phyloP scores from a whole-genome alignment of 2,329 filamentous ascomycete species.

The Anisogramma anomala region DNA sequence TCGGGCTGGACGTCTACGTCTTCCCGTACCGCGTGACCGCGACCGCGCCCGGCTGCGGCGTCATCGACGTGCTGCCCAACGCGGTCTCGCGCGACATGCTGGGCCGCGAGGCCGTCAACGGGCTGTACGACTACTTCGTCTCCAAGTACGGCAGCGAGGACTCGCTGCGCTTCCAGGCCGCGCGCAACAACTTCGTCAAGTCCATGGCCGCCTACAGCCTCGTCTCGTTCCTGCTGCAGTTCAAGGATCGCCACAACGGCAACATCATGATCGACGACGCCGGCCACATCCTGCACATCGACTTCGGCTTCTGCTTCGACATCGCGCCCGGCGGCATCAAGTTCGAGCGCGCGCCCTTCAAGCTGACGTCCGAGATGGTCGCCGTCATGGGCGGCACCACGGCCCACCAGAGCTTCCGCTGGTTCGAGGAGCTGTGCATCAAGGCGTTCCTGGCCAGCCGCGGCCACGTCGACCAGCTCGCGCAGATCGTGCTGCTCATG shows the following conservation, averaged over 20 bases:
- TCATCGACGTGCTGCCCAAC: constrained; percentile 95
- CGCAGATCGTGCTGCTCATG: constrained; percentile 87
- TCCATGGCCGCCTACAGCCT: constrained; percentile 98
- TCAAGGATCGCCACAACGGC: constrained; percentile 98
- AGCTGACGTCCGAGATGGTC: constrained; percentile 94
- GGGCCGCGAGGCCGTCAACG: constrained; percentile 93
- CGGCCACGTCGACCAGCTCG: constrained; percentile 77
- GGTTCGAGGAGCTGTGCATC: constrained; percentile 93
- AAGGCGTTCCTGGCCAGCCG: constrained; percentile 87
- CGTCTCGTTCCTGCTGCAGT: constrained; percentile 91
- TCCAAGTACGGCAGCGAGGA: constrained; percentile 96
- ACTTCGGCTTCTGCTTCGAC: constrained; percentile 99
- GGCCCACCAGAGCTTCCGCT: constrained; percentile 77
- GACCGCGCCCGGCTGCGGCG: constrained; percentile 90
- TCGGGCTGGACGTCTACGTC: constrained; percentile 92
- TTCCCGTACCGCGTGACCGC: constrained; percentile 96
- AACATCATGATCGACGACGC: constrained; percentile 99
- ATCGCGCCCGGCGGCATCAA: constrained; percentile 94
- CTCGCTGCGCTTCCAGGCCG: constrained; percentile 86
- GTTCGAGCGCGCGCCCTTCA: constrained; percentile 97
- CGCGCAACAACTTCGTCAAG: constrained; percentile 95
- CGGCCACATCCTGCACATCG: constrained; percentile 95
- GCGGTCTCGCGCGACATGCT: constrained; percentile 98
- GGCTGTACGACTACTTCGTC: constrained; percentile 95
- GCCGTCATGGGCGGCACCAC: constrained; percentile 93